phyloP scores from a whole-genome alignment of 148 eudicot genomes.

The Silene conica region DNA sequence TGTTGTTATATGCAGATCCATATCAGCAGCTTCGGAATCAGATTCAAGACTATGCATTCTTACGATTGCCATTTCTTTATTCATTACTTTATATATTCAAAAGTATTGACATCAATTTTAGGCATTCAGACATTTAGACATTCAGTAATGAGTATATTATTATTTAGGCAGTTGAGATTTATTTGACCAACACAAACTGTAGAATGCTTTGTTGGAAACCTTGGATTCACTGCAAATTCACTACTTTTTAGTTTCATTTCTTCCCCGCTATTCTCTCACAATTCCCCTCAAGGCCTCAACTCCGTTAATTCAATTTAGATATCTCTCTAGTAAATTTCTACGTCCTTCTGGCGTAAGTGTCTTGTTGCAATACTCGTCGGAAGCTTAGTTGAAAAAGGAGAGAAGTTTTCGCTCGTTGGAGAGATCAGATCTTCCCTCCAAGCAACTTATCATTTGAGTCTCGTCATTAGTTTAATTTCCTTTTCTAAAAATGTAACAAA shows the following conservation, averaged over 20 bases:
- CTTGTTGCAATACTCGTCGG: too few relatives aligned
- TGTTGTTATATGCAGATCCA: slow-evolving; percentile 39
- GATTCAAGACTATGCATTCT: slow-evolving; percentile 32
- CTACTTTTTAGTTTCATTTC: background rate
- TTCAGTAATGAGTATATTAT: slow-evolving; percentile 1
- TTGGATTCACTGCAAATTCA: background rate
- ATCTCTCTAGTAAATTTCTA: too few relatives aligned
- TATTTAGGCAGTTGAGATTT: background rate
- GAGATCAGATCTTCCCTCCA: too few relatives aligned
- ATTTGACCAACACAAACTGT: background rate
- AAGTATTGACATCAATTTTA: slow-evolving; percentile 26
- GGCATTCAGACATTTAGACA: slow-evolving; percentile 11
- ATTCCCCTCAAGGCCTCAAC: too few relatives aligned
- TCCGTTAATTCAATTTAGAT: too few relatives aligned
- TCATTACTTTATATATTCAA: slow-evolving; percentile 36
- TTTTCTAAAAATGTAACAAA: too few relatives aligned
- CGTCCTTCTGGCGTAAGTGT: too few relatives aligned
- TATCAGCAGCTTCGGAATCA: slow-evolving; percentile 37
- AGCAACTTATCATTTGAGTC: too few relatives aligned
- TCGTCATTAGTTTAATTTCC: too few relatives aligned
- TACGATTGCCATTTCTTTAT: slow-evolving; percentile 23
- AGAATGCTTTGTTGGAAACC: background rate
- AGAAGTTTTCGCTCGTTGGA: too few relatives aligned
- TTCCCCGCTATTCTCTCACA: background rate
- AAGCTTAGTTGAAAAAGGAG: too few relatives aligned